Evolutionary conservation across 306 rosid genomes (phyloP), one percentile per base, ranked within the genome.

Genomic region (Cicer cuneatum): DNA sequence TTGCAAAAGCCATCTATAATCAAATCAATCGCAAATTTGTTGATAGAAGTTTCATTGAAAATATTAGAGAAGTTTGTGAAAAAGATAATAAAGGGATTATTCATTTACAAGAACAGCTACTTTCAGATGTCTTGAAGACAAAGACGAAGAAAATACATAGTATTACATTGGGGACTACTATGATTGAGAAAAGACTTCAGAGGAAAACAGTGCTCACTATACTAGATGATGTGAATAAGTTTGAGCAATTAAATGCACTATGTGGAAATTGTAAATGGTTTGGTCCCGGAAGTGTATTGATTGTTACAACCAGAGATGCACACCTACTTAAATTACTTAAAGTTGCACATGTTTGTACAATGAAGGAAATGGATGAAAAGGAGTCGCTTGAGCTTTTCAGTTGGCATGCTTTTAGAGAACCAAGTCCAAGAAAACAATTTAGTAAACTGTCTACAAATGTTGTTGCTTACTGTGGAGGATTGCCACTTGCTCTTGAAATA

Each of bases 201-300:
- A 2, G 8, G 53, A 13, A 6, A 48, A 47, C 7, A 19, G 8
- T 5, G 6, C 57, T 75, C 0, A 0, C 53, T 53, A 58, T 75
- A 14, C 56, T 75, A 24, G 80, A 75, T 53, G 80, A 24, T 53
- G 80, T 75, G 46, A 65, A 8, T 5, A 42, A 57, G 0, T 4
- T 21, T 6, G 43, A 40, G 11, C 79, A 75, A 39, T n/a, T 65
- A 2, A 14, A 52, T 0, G 18, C 38, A 0, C 33, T 75, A 8
- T 51, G 64, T 16, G n/a, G n/a, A n/a, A n/a, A n/a, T n/a, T n/a
- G n/a, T n/a, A n/a, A n/a, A n/a, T n/a, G n/a, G n/a, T n/a, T n/a
- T n/a, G n/a, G n/a, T n/a, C n/a, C n/a, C n/a, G n/a, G n/a, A n/a
- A n/a, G n/a, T n/a, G n/a, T n/a, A n/a, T n/a, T n/a, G n/a, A n/a